A percentile compares a stretch with the other conserved stretches of the same genome.
Evolutionary conservation across 768 basidiomycete genomes (phyloP).

Genomic region (Podaxis carcinomalis): DNA sequence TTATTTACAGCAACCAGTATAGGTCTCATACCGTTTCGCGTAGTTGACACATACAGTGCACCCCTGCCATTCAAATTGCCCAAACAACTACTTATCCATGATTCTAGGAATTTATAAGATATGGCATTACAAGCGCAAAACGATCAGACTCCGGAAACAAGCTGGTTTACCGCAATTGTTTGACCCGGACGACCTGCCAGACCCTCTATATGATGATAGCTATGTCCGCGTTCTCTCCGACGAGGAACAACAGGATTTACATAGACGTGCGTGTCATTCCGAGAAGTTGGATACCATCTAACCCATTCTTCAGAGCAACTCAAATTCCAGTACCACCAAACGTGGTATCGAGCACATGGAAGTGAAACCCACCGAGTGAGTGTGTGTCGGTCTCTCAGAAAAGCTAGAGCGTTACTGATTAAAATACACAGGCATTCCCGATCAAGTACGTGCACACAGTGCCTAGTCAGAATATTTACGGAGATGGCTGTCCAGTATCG

Average conservation of each 20-base stretch:
- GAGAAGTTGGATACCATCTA: background rate
- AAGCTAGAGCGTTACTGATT: background rate
- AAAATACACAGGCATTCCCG: constrained; percentile 53
- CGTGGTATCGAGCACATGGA: constrained; percentile 86
- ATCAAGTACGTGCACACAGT: constrained; percentile 43
- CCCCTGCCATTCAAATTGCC: background rate
- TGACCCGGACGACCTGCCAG: constrained; percentile 77
- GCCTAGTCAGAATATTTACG: constrained; percentile 5
- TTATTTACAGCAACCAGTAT: constrained; percentile 80
- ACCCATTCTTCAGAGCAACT: constrained; percentile 47
- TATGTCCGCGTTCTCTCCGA: constrained; percentile 70
- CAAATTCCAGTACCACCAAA: constrained; percentile 66
- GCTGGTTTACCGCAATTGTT: constrained; percentile 65
- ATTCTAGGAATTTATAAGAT: constrained; percentile 66
- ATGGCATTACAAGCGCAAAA: constrained; percentile 66
- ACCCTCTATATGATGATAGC: constrained; percentile 67
- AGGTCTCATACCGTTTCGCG: constrained; percentile 72
- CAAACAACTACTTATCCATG: background rate
- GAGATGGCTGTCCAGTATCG: constrained; percentile 36
- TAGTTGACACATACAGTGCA: constrained; percentile 72
- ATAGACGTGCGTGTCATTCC: constrained; percentile 46
- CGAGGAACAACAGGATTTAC: constrained; percentile 57
- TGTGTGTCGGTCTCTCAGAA: background rate
- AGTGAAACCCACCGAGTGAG: constrained; percentile 73
- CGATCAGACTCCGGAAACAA: constrained; percentile 51